Evolutionary conservation across 176 grass and related monocot species (phyloP).

Genomic region (Musa acuminata): DNA sequence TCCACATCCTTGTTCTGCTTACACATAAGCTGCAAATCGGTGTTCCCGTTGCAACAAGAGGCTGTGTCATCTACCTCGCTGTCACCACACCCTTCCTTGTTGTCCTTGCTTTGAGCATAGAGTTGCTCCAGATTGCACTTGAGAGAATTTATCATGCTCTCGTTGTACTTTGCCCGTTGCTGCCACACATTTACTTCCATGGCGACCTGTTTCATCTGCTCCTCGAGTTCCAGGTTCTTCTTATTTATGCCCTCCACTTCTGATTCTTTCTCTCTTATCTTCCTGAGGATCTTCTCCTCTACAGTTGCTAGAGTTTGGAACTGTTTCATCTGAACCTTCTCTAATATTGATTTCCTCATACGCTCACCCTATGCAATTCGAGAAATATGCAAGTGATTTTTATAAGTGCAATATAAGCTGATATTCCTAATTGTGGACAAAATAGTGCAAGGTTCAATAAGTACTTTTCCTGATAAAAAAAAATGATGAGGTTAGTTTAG

Average conservation of each 20-base stretch:
- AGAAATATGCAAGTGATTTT: not conserved
- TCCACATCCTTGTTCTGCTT: slow-evolving; percentile 54
- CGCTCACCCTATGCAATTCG: slow-evolving; percentile 60
- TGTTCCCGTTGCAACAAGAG: slow-evolving; percentile 73
- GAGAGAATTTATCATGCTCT: slow-evolving; percentile 89
- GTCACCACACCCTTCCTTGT: slow-evolving; percentile 94
- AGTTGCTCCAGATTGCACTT: slow-evolving; percentile 93
- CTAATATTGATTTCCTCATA: slow-evolving; percentile 77
- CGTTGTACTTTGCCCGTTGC: slow-evolving; percentile 93
- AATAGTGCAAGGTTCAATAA: not conserved
- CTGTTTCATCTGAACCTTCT: slow-evolving; percentile 91
- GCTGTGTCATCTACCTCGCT: slow-evolving; percentile 95
- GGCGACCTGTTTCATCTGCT: slow-evolving; percentile 80
- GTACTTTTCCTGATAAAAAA: not conserved
- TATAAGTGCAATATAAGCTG: too few species aligned
- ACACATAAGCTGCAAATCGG: slow-evolving; percentile 45
- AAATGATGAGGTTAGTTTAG: not conserved
- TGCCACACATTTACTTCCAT: slow-evolving; percentile 86
- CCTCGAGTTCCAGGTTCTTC: slow-evolving; percentile 80
- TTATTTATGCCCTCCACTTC: slow-evolving; percentile 82
- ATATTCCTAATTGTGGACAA: not conserved
- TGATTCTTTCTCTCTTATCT: slow-evolving; percentile 80
- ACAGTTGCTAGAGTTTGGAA: slow-evolving; percentile 76
- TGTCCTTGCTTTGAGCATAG: slow-evolving; percentile 79
- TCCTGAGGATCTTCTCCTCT: slow-evolving; percentile 78